These are phyloP conservation scores for Verticillium nonalfalfae DNA, from an alignment of 2,329 filamentous ascomycete genomes.

Conservation along the genomic window DNA sequence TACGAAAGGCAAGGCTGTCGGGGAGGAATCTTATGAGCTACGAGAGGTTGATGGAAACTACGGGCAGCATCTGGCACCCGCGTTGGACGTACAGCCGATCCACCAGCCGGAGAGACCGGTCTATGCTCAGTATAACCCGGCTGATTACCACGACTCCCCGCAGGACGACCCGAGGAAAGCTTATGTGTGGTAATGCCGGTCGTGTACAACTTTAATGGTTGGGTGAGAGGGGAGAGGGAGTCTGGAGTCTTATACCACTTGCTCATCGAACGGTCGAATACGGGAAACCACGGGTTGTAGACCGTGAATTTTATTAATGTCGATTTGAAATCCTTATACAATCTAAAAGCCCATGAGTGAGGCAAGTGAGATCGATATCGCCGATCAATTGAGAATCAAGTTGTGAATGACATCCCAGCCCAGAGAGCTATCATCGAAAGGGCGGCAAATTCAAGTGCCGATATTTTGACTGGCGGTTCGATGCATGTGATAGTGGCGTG, in stretches of 20 bases:
- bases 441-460: too few species aligned
- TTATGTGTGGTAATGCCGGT: conserved; percentile 3
- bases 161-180: conserved; percentile 11
- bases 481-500: too few species aligned
- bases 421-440: too few species aligned
- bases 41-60: conserved; percentile 33
- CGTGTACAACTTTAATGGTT: background rate
- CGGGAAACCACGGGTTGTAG: background rate
- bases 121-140: conserved; percentile 10
- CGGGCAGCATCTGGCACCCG: conserved; percentile 5
- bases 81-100: conserved; percentile 14
- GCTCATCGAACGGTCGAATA: background rate
- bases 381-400: too few species aligned
- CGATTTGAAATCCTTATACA: background rate
- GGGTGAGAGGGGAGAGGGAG: background rate
- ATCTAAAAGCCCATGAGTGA: too few species aligned
- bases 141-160: conserved; percentile 13
- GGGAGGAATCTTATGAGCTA: conserved; percentile 41
- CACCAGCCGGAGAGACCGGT: conserved; percentile 35
- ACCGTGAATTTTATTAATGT: background rate
- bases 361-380: too few species aligned
- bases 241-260: background rate
- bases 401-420: too few species aligned
- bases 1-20: conserved; percentile 32
- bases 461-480: too few species aligned